Base-by-base conservation (phyloP, 768 basidiomycete species). In the Lactarius evosmus region DNA sequence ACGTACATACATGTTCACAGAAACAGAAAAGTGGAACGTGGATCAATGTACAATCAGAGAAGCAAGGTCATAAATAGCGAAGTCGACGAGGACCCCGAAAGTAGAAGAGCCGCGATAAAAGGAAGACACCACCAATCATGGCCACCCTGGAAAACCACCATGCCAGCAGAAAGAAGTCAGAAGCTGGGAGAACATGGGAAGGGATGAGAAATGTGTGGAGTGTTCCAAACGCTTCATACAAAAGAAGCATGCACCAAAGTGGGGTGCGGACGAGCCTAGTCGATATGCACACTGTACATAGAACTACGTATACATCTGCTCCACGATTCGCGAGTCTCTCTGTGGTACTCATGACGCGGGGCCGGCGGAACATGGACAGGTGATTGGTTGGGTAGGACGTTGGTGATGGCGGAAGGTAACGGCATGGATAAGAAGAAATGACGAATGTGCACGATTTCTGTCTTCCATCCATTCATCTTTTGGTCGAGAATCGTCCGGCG, bases 391-490 rank as follows among this genome's bases (percentile, higher is more conserved):
- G 44, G 27, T 8, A 36, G 29, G 17, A 27, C 17, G 19, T 44
- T 40, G 55, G 22, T 11, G 34, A 40, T 29, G n/a, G 22, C 29
- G 59, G 33, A 12, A 29, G 36, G 44, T 60, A 30, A 51, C 17
- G 49, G 25, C 19, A 7, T 46, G 50, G 44, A 29, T 29, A 25
- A 4, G 34, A 38, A 14, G 27, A 19, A 44, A 32, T 7, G 33
- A 56, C 2, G 34, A 36, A 30, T 32, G 53, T 25, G 36, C 16
- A 58, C 11, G 19, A 32, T 11, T 57, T 16, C 32, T 4, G 27
- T 29, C 33, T 56, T 65, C 55, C 63, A 56, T 65, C 27, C 63
- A 44, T 29, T 60, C 49, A 40, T 56, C 46, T 65, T 61, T 56
- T 52, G 55, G 12, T 41, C 40, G 38, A 61, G 51, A 51, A 29